Evolutionary conservation across 1,284 basidiomycete species (phyloP).

Genomic region (Ceratobasidium papillatum): DNA sequence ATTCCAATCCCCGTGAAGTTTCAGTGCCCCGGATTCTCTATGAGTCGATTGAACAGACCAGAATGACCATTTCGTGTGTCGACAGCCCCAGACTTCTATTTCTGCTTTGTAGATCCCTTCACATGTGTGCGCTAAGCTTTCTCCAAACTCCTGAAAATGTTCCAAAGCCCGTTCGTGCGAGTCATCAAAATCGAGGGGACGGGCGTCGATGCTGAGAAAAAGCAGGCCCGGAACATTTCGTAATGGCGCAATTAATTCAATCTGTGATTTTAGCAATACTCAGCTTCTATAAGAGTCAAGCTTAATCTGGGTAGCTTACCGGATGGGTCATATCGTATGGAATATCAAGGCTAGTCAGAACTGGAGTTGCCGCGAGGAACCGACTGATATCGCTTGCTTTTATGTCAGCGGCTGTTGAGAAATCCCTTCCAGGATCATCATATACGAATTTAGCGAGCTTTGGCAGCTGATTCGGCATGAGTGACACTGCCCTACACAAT

Average conservation of each 20-base stretch:
- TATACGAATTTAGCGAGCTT: not conserved
- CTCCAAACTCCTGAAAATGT: not conserved
- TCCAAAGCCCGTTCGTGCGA: not conserved
- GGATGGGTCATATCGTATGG: not conserved
- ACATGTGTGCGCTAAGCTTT: no score
- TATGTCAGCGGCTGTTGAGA: not conserved
- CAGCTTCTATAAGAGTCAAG: not conserved
- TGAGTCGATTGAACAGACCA: no score
- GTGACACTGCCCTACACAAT: not conserved
- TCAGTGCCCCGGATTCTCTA: no score
- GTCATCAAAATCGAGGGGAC: not conserved
- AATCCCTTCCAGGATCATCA: not conserved
- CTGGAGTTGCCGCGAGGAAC: not conserved
- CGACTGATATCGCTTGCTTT: not conserved
- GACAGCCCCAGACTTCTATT: no score
- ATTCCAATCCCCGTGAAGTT: no score
- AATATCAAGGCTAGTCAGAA: not conserved
- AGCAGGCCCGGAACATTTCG: not conserved
- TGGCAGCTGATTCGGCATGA: not conserved
- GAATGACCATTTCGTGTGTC: no score
- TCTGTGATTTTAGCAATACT: not conserved
- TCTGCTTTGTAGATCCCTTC: no score
- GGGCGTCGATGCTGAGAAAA: not conserved
- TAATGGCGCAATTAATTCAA: not conserved
- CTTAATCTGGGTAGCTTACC: not conserved